Base-by-base conservation (phyloP, 495 filamentous ascomycete species). In the Letharia lupina region DNA sequence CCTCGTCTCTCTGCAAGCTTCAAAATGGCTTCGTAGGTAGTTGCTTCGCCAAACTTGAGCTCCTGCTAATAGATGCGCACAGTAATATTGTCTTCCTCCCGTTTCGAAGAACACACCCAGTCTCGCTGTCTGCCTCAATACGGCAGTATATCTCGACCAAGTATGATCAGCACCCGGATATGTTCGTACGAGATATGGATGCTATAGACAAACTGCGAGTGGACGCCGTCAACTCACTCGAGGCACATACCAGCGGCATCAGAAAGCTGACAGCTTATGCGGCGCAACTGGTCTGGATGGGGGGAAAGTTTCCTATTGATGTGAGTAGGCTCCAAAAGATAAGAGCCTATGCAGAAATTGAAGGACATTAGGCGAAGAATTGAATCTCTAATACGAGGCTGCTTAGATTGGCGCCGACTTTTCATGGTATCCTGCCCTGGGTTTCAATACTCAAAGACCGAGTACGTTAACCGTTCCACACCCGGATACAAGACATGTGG, bases 81-180 rank as follows among this genome's bases (percentile, higher is more conserved):
- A 82, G 80, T 64, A 84, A 83, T 68, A 82, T 84, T 67, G 73
- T 82, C 60, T 79, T 84, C 77, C 76, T 98, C 68, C 93, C 93
- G 7, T 98, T 98, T 77, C 91, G 94, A 67, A 89, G 86, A 69
- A 91, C 91, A 52, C 84, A 88, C 68, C 77, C 86, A 41, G 81
- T 96, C 61, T 87, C 86, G 65, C 81, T 98, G 47, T 88, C 91
- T 45, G 77, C 80, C 69, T 88, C 93, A 45, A 91, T 98, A 71
- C 92, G 90, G 68, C 90, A 96, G 72, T 98, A 98, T 78, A 98
- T 98, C 68, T 96, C 91, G 50, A 89, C 86, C 73, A 97, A 98
- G 83, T 98, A 98, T 88, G 94, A 98, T 77, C 94, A 98, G 74
- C 94, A 96, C 75, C 94, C 95, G 63, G 91, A 96, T 75, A 96